Evolutionary conservation across 73 alveolate species (phyloP).

Genomic region (Breviolum minutum): DNA sequence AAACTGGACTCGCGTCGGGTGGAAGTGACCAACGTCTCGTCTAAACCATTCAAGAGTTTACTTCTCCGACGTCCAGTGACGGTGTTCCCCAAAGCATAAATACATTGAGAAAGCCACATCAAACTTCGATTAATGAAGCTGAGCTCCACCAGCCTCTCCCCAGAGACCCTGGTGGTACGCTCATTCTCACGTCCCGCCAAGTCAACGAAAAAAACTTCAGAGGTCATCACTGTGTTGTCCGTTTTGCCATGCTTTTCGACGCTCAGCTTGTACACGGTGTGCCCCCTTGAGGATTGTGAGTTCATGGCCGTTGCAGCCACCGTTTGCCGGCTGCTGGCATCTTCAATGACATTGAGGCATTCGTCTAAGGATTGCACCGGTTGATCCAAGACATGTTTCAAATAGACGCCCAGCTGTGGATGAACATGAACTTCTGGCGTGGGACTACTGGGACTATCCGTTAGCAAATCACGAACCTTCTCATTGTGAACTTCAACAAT

Average conservation of each 20-base stretch:
- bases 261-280: conserved; percentile 94
- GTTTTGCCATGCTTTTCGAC: conserved; percentile 47
- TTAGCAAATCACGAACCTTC: conserved; percentile 43
- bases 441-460: background rate
- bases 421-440: conserved; percentile 73
- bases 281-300: conserved; percentile 65
- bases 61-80: background rate
- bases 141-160: conserved; percentile 97
- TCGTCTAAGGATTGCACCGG: conserved; percentile 47
- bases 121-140: conserved; percentile 97
- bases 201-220: conserved; percentile 95
- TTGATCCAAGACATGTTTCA: conserved; percentile 47
- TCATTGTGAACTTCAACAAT: conserved; percentile 86
- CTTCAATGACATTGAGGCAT: conserved; percentile 50
- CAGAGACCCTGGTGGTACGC: conserved; percentile 97
- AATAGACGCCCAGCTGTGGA: conserved; percentile 70
- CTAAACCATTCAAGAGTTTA: background rate
- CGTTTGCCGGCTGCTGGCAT: conserved; percentile 48
- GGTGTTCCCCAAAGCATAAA: conserved; percentile 96
- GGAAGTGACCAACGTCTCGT: background rate
- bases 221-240: conserved; percentile 95
- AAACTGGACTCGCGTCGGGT: background rate
- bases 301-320: conserved; percentile 89
- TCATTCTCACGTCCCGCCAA: conserved; percentile 91
- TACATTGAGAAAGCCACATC: conserved; percentile 97